Evolutionary conservation across 495 filamentous ascomycete species (phyloP), one percentile per base, ranked within the genome.

Genomic region (Neurospora sp.): DNA sequence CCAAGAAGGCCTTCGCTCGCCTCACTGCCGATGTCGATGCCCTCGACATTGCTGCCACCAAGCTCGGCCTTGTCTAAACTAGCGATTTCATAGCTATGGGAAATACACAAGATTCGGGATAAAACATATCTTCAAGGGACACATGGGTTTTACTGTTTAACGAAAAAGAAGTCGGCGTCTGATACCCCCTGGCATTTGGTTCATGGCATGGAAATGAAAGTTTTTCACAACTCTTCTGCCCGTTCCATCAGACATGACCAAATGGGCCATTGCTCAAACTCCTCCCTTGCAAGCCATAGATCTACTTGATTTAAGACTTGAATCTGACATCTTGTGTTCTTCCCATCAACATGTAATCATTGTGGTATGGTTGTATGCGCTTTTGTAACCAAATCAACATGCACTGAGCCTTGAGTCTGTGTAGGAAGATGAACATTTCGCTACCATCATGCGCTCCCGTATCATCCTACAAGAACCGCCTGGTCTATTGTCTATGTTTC

Each of bases 1-100:
- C 90, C 79, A 99, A 99, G 93, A 99, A 99, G 91, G 96, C 96
- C 73, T 99, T 93, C 81, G 93, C 92, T 79, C 92, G 94, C 82
- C 88, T 99, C 74, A 98, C 96, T 74, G 86, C 94, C 66, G 96
- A 99, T 84, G 93, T 97, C 76, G 96, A 99, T 86, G 96, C 96
- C 83, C 92, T 99, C 74, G 96, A 99, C 86, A 97, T 99, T 87
- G 96, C 96, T 78, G 96, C 96, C 76, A 98, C 96, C 82, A 99
- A 98, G 90, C 90, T 99, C 74, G 90, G 93, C 74, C 97, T 99
- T 84, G 96, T 99, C 80, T 98, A 96, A 89, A 81, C 74, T 44
- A 18, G 60, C 69, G 11, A 66, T 66, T 66, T 66, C 54, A 66
- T 66, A 66, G 54, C 54, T 66, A 66, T 66, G 54, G 54, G 54